A percentile compares a stretch with the other conserved stretches of the same genome.
phyloP scores from a whole-genome alignment of 176 grass and related monocot genomes.

The Puccinellia tenuiflora region DNA sequence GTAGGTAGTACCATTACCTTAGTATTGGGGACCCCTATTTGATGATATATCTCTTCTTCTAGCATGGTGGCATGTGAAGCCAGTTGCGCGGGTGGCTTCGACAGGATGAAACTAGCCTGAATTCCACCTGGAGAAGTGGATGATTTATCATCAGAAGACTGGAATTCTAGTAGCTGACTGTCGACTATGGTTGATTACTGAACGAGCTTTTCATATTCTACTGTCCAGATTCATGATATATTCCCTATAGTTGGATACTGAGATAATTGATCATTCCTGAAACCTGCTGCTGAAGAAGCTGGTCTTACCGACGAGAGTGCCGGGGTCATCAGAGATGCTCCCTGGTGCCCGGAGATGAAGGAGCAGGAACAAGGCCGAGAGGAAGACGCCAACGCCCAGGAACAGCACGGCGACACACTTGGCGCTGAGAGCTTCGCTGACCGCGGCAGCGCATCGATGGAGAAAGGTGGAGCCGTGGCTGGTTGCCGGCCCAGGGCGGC shows the following conservation, averaged over 20 bases:
- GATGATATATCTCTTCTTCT: conserved; percentile 26
- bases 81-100: conserved; percentile 10
- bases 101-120: conserved; percentile 44
- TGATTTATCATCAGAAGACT: not conserved
- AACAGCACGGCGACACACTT: conserved; percentile 15
- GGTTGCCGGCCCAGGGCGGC: not conserved
- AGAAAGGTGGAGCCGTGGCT: not conserved
- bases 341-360: conserved; percentile 19
- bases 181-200: not conserved
- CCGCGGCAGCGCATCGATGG: not conserved
- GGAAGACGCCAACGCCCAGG: conserved; percentile 21
- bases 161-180: not conserved
- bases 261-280: not conserved
- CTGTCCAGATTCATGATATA: not conserved
- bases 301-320: conserved; percentile 20
- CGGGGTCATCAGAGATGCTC: conserved; percentile 26
- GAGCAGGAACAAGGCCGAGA: conserved; percentile 41
- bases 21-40: conserved; percentile 36
- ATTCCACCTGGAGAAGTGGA: conserved; percentile 33
- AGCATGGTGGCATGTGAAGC: conserved; percentile 13
- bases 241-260: not conserved
- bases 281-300: not conserved
- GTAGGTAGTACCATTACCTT: conserved; percentile 1
- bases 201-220: not conserved
- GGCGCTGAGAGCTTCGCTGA: not conserved